Evolutionary conservation across 306 rosid species (phyloP), one percentile per base, ranked within the genome.

Genomic region (Corylus heterophylla): DNA sequence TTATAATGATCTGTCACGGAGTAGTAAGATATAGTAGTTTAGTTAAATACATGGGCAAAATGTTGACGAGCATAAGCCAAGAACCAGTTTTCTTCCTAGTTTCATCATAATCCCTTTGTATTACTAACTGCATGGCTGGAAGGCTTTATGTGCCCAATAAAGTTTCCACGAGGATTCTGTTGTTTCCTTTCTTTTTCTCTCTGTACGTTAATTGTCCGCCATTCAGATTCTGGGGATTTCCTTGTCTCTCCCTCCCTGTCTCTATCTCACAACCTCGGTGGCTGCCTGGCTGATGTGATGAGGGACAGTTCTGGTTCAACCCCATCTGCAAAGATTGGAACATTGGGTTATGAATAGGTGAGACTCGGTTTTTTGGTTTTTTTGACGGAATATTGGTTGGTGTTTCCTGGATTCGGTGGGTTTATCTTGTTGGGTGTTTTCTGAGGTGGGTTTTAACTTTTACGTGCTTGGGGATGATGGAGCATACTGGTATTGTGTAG

Each of bases 61-160:
- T 59, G 20, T 59, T 59, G 37, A 25, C 16, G 11, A 1, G 66
- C 66, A 12, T 25, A 3, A 59, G 62, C 29, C 67, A 55, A 64
- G 54, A 59, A 70, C 7, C 48, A 27, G 54, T 56, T 89, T 63
- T 56, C 81, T 69, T 37, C 62, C 86, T 74, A 73, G 81, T 76
- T 79, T 71, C 81, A 70, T 77, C 83, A 74, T 51, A 80, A 73
- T 78, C 73, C 73, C 54, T 77, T 73, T 79, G 77, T 79, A 69
- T 78, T 84, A 69, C 86, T 35, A 8, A 10, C 82, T 91, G 97
- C 97, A 90, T 92, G 97, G 89, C 88, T 79, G 71, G 55, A 79
- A 84, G 74, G 85, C 71, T 10, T n/a, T 68, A 17, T 42, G 51
- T 78, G 78, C 89, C 89, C 66, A 81, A 54, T 78, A 84, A 84